phyloP scores from a whole-genome alignment of 2,329 filamentous ascomycete species.

The Aspergillus neotritici region DNA sequence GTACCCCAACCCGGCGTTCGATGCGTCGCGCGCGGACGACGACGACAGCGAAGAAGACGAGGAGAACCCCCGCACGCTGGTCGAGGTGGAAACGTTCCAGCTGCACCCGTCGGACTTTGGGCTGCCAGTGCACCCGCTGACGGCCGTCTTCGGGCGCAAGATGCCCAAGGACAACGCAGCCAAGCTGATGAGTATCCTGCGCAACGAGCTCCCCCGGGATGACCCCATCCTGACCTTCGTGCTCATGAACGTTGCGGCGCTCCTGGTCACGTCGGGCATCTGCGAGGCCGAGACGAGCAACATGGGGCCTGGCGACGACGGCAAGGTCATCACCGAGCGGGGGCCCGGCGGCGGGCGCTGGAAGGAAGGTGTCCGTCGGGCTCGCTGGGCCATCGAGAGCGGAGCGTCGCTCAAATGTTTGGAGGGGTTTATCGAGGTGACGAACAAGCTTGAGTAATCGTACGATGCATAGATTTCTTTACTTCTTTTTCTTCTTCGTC shows the following conservation, averaged over 20 bases:
- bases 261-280: slow-evolving; percentile 79
- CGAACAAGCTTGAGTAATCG: slow-evolving; percentile 48
- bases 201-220: slow-evolving; percentile 64
- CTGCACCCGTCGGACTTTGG: slow-evolving; percentile 84
- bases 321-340: slow-evolving; percentile 70
- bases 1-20: slow-evolving; percentile 42
- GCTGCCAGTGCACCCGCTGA: slow-evolving; percentile 65
- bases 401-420: slow-evolving; percentile 81
- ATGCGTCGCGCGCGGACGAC: slow-evolving; percentile 35
- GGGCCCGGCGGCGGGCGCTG: slow-evolving; percentile 83
- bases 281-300: slow-evolving; percentile 76
- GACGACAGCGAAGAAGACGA: slow-evolving; percentile 39
- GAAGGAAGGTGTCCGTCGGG: slow-evolving; percentile 89
- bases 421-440: slow-evolving; percentile 75
- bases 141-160: slow-evolving; percentile 75
- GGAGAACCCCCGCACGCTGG: slow-evolving; percentile 39
- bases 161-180: slow-evolving; percentile 80
- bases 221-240: slow-evolving; percentile 91
- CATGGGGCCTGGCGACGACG: slow-evolving; percentile 76
- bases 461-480: slow-evolving; percentile 6
- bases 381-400: slow-evolving; percentile 80
- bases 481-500: slow-evolving; percentile 10
- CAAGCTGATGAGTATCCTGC: slow-evolving; percentile 72
- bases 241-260: slow-evolving; percentile 82
- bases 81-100: slow-evolving; percentile 68